phyloP scores from a whole-genome alignment of 495 filamentous ascomycete species.

The Talaromyces trachyspermus region DNA sequence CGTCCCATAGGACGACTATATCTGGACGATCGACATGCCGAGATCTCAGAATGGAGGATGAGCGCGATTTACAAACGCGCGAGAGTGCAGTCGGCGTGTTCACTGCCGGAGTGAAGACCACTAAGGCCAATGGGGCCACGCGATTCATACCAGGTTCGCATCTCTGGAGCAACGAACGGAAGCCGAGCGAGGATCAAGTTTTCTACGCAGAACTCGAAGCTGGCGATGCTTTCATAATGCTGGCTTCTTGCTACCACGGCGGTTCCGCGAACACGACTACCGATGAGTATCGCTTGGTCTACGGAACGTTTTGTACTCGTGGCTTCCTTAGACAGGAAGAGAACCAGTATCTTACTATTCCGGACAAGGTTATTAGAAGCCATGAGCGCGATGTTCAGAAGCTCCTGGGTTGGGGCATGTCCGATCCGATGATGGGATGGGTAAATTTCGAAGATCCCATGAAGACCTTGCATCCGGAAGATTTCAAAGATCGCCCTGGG shows the following conservation, averaged over 20 bases:
- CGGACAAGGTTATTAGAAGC: slow-evolving; percentile 2
- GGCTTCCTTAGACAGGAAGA: slow-evolving; percentile 13
- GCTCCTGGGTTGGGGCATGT: slow-evolving; percentile 13
- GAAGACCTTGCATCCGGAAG: slow-evolving; percentile 10
- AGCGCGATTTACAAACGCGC: no score
- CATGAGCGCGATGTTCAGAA: slow-evolving; percentile 11
- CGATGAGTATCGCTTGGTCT: not conserved
- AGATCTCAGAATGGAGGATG: no score
- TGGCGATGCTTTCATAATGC: slow-evolving; percentile 27
- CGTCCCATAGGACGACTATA: no score
- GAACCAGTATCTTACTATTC: slow-evolving; percentile 16
- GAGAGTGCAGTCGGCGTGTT: slow-evolving; percentile 16
- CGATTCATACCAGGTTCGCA: slow-evolving; percentile 37
- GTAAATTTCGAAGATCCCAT: slow-evolving; percentile 14
- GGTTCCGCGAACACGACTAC: slow-evolving; percentile 21
- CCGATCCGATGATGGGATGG: slow-evolving; percentile 12
- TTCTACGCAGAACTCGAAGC: slow-evolving; percentile 20
- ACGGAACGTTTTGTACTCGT: not conserved
- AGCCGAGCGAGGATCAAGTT: slow-evolving; percentile 19
- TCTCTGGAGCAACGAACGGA: slow-evolving; percentile 23
- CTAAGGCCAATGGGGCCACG: slow-evolving; percentile 38
- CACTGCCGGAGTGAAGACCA: slow-evolving; percentile 18
- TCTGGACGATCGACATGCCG: no score
- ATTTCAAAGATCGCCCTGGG: no score
- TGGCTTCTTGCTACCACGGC: slow-evolving; percentile 25